These are phyloP conservation scores for Plasmodium falciparum DNA, from an alignment of 169 alveolate genomes.

Conservation along the genomic window DNA sequence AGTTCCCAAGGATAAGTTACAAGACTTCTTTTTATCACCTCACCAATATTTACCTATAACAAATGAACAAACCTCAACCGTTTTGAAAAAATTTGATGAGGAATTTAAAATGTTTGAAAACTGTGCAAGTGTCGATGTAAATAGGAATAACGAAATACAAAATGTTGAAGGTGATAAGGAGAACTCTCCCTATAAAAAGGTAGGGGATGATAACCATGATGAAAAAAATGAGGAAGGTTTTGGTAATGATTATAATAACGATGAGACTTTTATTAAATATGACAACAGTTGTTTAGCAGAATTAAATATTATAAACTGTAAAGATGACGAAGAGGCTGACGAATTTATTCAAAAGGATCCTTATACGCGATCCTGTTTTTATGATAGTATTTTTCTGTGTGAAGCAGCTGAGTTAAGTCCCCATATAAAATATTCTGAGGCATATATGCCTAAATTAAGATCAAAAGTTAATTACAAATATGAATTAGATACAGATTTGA, in stretches of 20 bases:
- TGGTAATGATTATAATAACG: background rate
- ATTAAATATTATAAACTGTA: slow-evolving; percentile 52
- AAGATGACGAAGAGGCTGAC: slow-evolving; percentile 71
- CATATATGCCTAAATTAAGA: slow-evolving; percentile 44
- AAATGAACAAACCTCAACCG: slow-evolving; percentile 40
- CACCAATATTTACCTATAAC: slow-evolving; percentile 78
- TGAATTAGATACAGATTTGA: slow-evolving; percentile 29
- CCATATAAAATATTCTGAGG: slow-evolving; percentile 43
- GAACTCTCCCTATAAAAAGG: too few relatives aligned
- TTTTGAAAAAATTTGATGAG: slow-evolving; percentile 30
- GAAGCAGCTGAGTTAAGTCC: slow-evolving; percentile 75
- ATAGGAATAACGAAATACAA: background rate
- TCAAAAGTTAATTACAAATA: slow-evolving; percentile 39
- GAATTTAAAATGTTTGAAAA: slow-evolving; percentile 27
- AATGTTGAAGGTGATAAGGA: background rate
- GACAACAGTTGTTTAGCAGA: slow-evolving; percentile 52
- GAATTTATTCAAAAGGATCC: slow-evolving; percentile 78
- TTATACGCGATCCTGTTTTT: slow-evolving; percentile 75
- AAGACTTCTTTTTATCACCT: slow-evolving; percentile 71
- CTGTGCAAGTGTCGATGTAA: slow-evolving; percentile 24
- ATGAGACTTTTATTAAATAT: background rate
- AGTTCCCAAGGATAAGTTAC: slow-evolving; percentile 47
- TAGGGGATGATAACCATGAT: too few relatives aligned
- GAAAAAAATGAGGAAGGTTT: background rate
- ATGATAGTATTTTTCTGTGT: slow-evolving; percentile 63